Base-by-base conservation (phyloP, 768 basidiomycete genomes). In the Hortiboletus flavorubellus region DNA sequence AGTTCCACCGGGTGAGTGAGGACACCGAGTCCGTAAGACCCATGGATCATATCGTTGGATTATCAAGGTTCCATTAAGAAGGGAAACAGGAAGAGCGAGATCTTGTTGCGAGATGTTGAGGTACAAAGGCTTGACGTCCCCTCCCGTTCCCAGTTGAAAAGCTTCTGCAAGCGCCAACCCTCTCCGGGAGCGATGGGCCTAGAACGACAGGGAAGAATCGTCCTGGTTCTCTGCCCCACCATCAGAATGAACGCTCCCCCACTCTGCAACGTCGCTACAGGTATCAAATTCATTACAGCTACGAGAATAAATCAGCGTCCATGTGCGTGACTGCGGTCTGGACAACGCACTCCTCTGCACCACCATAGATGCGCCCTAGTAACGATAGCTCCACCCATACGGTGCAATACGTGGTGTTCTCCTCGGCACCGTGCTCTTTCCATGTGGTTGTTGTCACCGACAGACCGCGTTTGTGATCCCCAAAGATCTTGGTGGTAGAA, bases 81-180 rank as follows among this genome's bases (percentile, higher is more conserved):
- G 68, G 93, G 94, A 7, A 99, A 99, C 70, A 79, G 97, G 43
- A 93, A 98, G 68, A 87, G 90, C n/a, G 97, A 99, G 73, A 91
- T 96, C 51, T 75, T 98, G 33, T 75, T 99, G 55, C 83, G 93
- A 26, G 95, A 98, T 62, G 80, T 93, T 49, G 97, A 99, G 80
- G 90, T 89, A 54, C 44, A 18, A 10, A 7, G n/a, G n/a, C n/a
- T 1, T 26, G 18, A 9, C 30, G 31, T 55, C 10, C 6, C 6
- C 37, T 14, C 35, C 16, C 49, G 37, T 51, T n/a, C 30, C 7
- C 21, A 23, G 41, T 43, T 49, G 38, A 61, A 26, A 26, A 34
- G 12, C 26, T 39, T 57, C 18, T 14, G 12, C 11, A 54, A 87
- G 86, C 86, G 87, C 61, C 72, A 1, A 1, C 21, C 21, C 21